Base-by-base conservation (phyloP, 768 basidiomycete species). In the Naganishia friedmannii region DNA sequence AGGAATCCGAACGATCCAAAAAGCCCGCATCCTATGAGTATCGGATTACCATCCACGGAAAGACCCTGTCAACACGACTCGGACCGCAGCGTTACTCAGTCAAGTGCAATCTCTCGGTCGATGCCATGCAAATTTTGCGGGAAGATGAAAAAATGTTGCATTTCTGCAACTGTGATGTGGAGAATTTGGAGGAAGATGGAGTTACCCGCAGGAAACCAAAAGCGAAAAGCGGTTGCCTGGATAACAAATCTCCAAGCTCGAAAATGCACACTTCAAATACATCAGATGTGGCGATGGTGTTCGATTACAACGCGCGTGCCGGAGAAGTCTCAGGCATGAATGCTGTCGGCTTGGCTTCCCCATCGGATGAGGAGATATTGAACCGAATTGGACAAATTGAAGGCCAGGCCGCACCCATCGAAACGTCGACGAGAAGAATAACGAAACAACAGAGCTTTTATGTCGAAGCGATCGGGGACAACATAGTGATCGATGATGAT, bases 361-460 rank as follows among this genome's bases (percentile, higher is more conserved):
- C 39, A 3, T 45, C 39, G 8, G 29, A 26, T 21, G n/a, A 17
- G 15, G 39, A 42, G 7, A 26, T 29, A 1, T 28, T 42, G 12
- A 6, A 19, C 23, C 19, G 42, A 13, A 42, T 26, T 42, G 60
- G 46, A 0, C 3, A 37, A 6, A 28, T 45, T 12, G 42, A 23
- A 10, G 29, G 23, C 28, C 3, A 15, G 15, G 23, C 60, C 19
- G 15, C 42, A 37, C 15, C 42, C 42, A 12, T 26, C 23, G 15
- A 12, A 23, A 2, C 39, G n/a, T 63, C 60, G 9, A 37, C 39
- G 21, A 63, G 46, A 63, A 4, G 39, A 29, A 13, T 63, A 8
- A 63, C 37, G 21, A 63, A 45, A n/a, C 21, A 45, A 19, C 37
- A 63, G 21, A 63, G 60, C 39, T 63, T 63, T 15, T 63, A 63